Percentiles rank a stretch among this genome's conserved stretches.
phyloP scores from a whole-genome alignment of 2,329 filamentous ascomycete species.

The Lasiodiplodia sp. region DNA sequence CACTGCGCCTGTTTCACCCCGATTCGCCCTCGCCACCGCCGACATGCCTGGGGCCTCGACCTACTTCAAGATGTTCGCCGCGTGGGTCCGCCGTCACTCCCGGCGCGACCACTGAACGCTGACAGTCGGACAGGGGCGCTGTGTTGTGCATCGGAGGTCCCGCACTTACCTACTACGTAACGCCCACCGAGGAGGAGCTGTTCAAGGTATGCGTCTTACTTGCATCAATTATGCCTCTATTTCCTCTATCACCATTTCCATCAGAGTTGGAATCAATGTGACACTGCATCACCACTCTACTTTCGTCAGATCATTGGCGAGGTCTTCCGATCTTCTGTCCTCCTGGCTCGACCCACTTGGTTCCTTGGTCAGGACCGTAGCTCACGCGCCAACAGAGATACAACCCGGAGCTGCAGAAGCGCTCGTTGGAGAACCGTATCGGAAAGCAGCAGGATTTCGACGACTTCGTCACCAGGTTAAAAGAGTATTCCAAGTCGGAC shows the following conservation, averaged over 20 bases:
- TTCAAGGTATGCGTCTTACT: conserved; percentile 63
- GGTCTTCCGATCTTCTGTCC: not conserved
- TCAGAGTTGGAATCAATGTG: not conserved
- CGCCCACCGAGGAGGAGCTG: conserved; percentile 89
- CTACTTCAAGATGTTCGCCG: conserved; percentile 73
- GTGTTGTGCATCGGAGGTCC: conserved; percentile 83
- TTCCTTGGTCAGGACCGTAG: not conserved
- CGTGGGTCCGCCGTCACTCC: conserved; percentile 48
- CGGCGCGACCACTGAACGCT: conserved; percentile 6
- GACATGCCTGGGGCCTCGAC: conserved; percentile 45
- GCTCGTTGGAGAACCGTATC: conserved; percentile 79
- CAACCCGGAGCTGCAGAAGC: conserved; percentile 91
- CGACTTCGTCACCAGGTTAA: conserved; percentile 82
- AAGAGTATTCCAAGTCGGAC: conserved; percentile 88
- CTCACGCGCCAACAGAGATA: conserved; percentile 67
- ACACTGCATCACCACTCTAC: not conserved
- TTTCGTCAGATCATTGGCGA: not conserved
- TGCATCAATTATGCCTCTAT: conserved; percentile 9
- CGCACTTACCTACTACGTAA: conserved; percentile 78
- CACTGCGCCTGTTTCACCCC: not conserved
- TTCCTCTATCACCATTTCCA: not conserved
- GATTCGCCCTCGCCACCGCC: not conserved
- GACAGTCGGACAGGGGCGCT: conserved; percentile 64
- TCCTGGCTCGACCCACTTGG: not conserved
- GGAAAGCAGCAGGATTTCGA: conserved; percentile 86